Percentiles rank a stretch among this genome's conserved stretches.
These are phyloP conservation scores for Xeromyces bisporus DNA, from an alignment of 495 filamentous ascomycete species.

Conservation along the genomic window DNA sequence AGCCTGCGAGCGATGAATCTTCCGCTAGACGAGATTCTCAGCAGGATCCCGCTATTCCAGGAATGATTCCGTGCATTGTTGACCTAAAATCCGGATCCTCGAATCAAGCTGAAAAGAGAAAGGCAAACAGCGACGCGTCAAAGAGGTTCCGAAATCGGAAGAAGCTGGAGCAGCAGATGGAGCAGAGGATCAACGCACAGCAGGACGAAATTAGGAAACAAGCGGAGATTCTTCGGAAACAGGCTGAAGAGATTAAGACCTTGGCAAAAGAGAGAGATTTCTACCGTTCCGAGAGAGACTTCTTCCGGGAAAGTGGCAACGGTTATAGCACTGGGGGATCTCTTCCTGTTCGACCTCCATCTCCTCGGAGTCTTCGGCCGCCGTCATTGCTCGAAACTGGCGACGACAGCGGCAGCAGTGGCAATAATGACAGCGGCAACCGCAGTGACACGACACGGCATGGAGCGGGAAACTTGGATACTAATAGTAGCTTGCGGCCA, in stretches of 20 bases:
- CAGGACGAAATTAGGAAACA: slow-evolving; percentile 43
- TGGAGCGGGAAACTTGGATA: slow-evolving; percentile 2
- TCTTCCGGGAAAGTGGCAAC: slow-evolving; percentile 44
- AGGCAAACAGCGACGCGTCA: slow-evolving; percentile 86
- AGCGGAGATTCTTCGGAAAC: slow-evolving; percentile 31
- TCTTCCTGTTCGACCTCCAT: slow-evolving; percentile 24
- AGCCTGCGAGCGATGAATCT: slow-evolving; percentile 19
- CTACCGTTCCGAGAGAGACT: slow-evolving; percentile 44
- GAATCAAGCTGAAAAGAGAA: slow-evolving; percentile 76
- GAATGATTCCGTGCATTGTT: slow-evolving; percentile 44
- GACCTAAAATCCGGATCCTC: slow-evolving; percentile 70
- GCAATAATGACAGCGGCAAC: too few relatives aligned
- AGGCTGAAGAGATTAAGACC: slow-evolving; percentile 42
- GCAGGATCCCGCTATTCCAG: slow-evolving; percentile 16
- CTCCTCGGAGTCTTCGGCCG: slow-evolving; percentile 12
- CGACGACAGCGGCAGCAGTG: too few relatives aligned
- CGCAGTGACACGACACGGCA: slow-evolving; percentile 3
- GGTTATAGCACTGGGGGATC: slow-evolving; percentile 31
- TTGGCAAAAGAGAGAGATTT: slow-evolving; percentile 36
- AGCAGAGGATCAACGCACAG: slow-evolving; percentile 37
- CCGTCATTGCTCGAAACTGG: neutral
- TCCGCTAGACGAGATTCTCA: slow-evolving; percentile 20
- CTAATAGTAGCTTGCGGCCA: too few relatives aligned
- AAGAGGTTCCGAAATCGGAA: slow-evolving; percentile 80
- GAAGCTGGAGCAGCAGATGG: slow-evolving; percentile 67